phyloP scores from a whole-genome alignment of 2,329 filamentous ascomycete genomes.

The Albifimbria verrucaria region DNA sequence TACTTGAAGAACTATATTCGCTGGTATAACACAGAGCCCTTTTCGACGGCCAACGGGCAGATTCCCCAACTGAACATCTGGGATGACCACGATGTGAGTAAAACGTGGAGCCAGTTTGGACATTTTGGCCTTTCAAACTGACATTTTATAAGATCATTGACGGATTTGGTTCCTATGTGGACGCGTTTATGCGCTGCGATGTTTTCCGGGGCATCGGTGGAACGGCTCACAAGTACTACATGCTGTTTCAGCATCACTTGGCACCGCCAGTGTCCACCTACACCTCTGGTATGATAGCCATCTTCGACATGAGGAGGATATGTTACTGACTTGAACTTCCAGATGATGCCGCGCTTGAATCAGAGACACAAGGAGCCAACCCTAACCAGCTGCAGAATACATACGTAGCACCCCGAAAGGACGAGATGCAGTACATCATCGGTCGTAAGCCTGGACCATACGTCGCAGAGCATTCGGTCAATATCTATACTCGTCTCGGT shows the following conservation, averaged over 20 bases:
- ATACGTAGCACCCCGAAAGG: conserved; percentile 58
- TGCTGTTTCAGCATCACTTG: conserved; percentile 95
- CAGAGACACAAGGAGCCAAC: conserved; percentile 54
- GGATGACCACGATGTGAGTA: conserved; percentile 84
- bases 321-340: conserved; percentile 7
- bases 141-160: conserved; percentile 66
- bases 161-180: conserved; percentile 89
- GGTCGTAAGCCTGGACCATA: conserved; percentile 80
- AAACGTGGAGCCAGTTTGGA: background rate
- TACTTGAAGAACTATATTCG: conserved; percentile 87
- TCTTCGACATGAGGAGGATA: background rate
- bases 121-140: background rate
- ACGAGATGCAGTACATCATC: conserved; percentile 73
- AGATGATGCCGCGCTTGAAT: conserved; percentile 21
- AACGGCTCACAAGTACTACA: conserved; percentile 94
- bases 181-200: conserved; percentile 88
- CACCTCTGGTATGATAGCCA: conserved; percentile 59
- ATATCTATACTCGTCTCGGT: conserved; percentile 80
- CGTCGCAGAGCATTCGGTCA: conserved; percentile 82
- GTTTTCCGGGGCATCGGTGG: conserved; percentile 92
- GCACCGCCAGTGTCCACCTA: conserved; percentile 82
- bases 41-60: conserved; percentile 81
- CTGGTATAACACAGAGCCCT: conserved; percentile 81
- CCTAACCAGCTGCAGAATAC: conserved; percentile 70
- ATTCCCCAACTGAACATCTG: conserved; percentile 97